Percentiles rank a stretch among this genome's conserved stretches.
Evolutionary conservation across 2,329 filamentous ascomycete species (phyloP).

Genomic region (Colletotrichum siamense): DNA sequence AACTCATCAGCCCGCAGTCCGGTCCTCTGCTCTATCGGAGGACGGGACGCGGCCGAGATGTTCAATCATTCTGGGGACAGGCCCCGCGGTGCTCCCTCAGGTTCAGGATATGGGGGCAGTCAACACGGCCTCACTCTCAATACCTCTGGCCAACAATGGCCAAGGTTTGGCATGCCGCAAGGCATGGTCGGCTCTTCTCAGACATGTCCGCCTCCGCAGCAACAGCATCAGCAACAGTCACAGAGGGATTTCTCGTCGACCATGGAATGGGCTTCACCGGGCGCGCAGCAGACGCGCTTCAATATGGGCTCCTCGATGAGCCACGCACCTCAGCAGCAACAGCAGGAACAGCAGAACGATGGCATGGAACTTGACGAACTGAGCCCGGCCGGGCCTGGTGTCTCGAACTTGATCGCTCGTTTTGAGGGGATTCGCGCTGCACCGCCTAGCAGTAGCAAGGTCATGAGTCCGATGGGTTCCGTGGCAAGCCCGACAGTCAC

Average conservation of each 20-base stretch:
- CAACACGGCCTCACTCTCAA: conserved; percentile 27
- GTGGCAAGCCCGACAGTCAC: conserved; percentile 25
- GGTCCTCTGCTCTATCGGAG: conserved; percentile 34
- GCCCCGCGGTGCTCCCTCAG: conserved; percentile 32
- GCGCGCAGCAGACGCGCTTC: conserved; percentile 30
- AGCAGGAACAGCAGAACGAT: conserved; percentile 8
- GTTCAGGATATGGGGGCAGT: conserved; percentile 22
- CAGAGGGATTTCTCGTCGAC: conserved; percentile 9
- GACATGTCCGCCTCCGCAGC: conserved; percentile 25
- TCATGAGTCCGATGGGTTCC: conserved; percentile 30
- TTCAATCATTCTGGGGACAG: conserved; percentile 39
- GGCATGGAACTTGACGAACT: conserved; percentile 24
- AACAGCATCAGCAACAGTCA: conserved; percentile 3
- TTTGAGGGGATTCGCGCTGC: conserved; percentile 42
- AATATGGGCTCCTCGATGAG: conserved; percentile 3
- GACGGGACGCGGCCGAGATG: conserved; percentile 40
- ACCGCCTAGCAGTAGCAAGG: conserved; percentile 33
- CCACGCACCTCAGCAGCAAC: not conserved
- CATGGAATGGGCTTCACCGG: conserved; percentile 45
- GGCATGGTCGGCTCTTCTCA: conserved; percentile 31
- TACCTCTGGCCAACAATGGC: conserved; percentile 37
- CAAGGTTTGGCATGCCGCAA: conserved; percentile 35
- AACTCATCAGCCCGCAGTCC: conserved; percentile 39
- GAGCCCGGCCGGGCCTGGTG: conserved; percentile 28
- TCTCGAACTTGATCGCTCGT: conserved; percentile 44